These are phyloP conservation scores for Rhodotorula glutinis DNA, from an alignment of 1,284 basidiomycete species.

Conservation along the genomic window DNA sequence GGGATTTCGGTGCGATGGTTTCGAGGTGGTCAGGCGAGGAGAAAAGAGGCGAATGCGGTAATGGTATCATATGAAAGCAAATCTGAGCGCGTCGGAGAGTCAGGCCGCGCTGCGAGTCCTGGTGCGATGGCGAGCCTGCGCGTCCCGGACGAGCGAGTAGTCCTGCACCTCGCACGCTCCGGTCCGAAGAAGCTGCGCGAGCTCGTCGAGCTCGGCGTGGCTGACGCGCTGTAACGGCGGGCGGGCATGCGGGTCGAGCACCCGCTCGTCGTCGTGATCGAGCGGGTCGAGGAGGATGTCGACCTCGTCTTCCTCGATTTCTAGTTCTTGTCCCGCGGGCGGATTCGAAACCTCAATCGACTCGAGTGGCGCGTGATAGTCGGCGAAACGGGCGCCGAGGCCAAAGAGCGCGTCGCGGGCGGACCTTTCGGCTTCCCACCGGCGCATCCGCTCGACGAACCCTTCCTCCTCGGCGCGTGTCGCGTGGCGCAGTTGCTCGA, in stretches of 20 bases:
- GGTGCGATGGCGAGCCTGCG: constrained; percentile 10
- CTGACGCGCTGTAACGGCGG: neutral
- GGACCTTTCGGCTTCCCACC: constrained; percentile 20
- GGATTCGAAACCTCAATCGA: neutral
- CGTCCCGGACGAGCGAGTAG: constrained; percentile 21
- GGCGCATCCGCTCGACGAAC: constrained; percentile 30
- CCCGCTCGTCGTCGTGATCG: neutral
- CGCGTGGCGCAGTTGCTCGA: constrained; percentile 26
- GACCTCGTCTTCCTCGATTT: constrained; percentile 21
- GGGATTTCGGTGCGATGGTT: no score
- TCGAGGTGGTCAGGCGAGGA: no score
- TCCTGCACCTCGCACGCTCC: constrained; percentile 32
- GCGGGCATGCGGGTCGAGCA: no score
- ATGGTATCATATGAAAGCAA: neutral
- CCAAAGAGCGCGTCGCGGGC: neutral
- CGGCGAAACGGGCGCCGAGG: neutral
- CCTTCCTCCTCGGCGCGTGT: constrained; percentile 18
- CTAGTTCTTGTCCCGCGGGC: neutral
- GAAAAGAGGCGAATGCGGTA: no score
- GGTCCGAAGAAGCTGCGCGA: neutral
- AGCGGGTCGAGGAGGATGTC: constrained; percentile 18
- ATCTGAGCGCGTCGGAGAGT: neutral
- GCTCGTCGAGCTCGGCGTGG: constrained; percentile 24
- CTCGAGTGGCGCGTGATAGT: neutral
- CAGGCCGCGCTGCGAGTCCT: neutral